phyloP scores from a whole-genome alignment of 2,329 filamentous ascomycete species.

The Xylariaceae sp. region DNA sequence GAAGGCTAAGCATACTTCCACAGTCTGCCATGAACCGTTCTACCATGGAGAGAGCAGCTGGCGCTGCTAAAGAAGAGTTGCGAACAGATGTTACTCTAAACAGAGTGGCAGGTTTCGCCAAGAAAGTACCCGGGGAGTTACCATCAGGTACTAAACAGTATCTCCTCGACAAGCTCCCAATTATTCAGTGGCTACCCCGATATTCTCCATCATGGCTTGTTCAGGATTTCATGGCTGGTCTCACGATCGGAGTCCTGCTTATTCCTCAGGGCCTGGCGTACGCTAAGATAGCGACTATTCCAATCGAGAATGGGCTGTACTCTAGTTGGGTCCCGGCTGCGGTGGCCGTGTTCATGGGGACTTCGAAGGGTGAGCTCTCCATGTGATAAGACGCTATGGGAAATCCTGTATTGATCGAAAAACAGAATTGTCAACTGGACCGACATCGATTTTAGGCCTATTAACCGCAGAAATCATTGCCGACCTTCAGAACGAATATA shows the following conservation, averaged over 20 bases:
- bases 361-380: constrained; percentile 55
- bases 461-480: constrained; percentile 63
- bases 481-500: constrained; percentile 54
- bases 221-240: constrained; percentile 63
- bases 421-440: constrained; percentile 62
- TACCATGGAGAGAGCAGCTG: constrained; percentile 27
- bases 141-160: constrained; percentile 60
- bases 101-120: constrained; percentile 36
- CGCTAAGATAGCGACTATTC: constrained; percentile 63
- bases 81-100: constrained; percentile 44
- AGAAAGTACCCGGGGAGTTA: constrained; percentile 39
- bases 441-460: constrained; percentile 66
- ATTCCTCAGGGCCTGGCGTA: constrained; percentile 66
- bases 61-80: constrained; percentile 37
- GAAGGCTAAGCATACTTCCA: constrained; percentile 1
- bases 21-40: not conserved
- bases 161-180: constrained; percentile 61
- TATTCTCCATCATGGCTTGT: constrained; percentile 64
- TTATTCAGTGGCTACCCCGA: constrained; percentile 63
- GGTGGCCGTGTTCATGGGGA: constrained; percentile 63
- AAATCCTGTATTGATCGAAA: not conserved
- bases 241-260: constrained; percentile 62
- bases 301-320: constrained; percentile 62
- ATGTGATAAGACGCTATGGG: not conserved
- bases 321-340: constrained; percentile 61